Conservation (phyloP, 306 rosid species). For the Bauhinia variegata region DNA sequence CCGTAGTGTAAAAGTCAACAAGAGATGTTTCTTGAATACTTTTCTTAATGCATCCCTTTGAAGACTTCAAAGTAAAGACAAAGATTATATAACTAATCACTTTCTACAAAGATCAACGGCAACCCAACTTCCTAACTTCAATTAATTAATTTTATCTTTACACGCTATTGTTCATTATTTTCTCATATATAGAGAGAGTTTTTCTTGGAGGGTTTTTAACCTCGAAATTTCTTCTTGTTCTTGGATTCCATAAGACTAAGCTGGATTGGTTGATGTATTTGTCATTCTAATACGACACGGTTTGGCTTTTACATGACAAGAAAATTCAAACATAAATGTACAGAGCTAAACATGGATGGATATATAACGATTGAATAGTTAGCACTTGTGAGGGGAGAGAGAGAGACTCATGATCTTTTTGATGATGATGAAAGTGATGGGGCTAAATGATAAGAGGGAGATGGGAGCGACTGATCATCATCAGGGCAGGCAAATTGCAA, state of each 20-base stretch:
- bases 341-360: background rate
- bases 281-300: constrained; percentile 61
- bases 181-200: too few species aligned
- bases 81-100: background rate
- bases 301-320: constrained; percentile 61
- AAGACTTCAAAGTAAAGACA: constrained; percentile 44
- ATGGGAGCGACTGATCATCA: constrained; percentile 1
- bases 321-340: constrained; percentile 1
- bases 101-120: constrained; percentile 10
- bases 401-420: constrained; percentile 1
- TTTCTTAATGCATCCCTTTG: constrained; percentile 34
- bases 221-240: constrained; percentile 8
- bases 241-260: constrained; percentile 40
- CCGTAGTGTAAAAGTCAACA: constrained; percentile 20
- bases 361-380: background rate
- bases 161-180: background rate
- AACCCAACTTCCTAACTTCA: background rate
- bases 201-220: background rate
- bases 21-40: constrained; percentile 43
- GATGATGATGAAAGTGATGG: constrained; percentile 14
- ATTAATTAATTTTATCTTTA: constrained; percentile 10
- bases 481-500: background rate
- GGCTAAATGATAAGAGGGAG: constrained; percentile 1
- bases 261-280: constrained; percentile 28
- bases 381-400: background rate